Evolutionary conservation across 2,329 filamentous ascomycete genomes (phyloP).

Genomic region (Chalaropsis thielavioides): DNA sequence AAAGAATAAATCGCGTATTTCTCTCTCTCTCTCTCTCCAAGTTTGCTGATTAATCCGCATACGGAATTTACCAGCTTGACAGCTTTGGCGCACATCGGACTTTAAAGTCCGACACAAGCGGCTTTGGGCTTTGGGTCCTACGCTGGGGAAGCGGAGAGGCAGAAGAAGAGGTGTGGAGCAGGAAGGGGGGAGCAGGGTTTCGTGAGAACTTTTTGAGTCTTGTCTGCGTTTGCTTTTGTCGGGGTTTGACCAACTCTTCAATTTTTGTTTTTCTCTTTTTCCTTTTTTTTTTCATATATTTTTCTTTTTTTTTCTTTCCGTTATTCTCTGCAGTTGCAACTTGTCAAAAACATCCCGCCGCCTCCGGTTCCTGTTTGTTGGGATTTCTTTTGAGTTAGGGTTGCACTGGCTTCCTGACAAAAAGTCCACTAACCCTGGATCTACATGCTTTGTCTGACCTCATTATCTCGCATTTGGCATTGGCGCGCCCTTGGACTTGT

Average conservation of each 20-base stretch:
- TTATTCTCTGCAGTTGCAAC: not conserved
- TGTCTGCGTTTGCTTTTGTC: too few species aligned
- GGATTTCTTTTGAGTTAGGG: not conserved
- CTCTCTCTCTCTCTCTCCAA: not conserved
- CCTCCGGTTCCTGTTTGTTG: not conserved
- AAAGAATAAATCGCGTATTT: not conserved
- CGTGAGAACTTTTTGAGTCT: too few species aligned
- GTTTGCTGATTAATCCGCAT: too few species aligned
- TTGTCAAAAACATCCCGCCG: too few species aligned
- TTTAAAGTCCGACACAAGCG: not conserved
- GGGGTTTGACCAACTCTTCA: too few species aligned
- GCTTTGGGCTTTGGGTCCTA: not conserved
- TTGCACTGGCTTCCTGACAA: not conserved
- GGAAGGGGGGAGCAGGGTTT: not conserved
- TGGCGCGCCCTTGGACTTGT: not conserved
- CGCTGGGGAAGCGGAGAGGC: too few species aligned
- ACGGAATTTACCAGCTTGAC: too few species aligned
- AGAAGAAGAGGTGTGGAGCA: too few species aligned
- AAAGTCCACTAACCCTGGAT: not conserved
- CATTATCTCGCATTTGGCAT: not conserved
- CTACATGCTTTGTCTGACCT: not conserved
- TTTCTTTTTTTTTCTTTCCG: not conserved
- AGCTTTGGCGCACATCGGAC: not conserved
- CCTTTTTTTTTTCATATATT: not conserved
- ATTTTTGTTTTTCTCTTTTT: not conserved